Percentiles rank a stretch among this genome's conserved stretches.
Evolutionary conservation across 2,329 filamentous ascomycete genomes (phyloP).

Genomic region (Furcasterigmium sp.): DNA sequence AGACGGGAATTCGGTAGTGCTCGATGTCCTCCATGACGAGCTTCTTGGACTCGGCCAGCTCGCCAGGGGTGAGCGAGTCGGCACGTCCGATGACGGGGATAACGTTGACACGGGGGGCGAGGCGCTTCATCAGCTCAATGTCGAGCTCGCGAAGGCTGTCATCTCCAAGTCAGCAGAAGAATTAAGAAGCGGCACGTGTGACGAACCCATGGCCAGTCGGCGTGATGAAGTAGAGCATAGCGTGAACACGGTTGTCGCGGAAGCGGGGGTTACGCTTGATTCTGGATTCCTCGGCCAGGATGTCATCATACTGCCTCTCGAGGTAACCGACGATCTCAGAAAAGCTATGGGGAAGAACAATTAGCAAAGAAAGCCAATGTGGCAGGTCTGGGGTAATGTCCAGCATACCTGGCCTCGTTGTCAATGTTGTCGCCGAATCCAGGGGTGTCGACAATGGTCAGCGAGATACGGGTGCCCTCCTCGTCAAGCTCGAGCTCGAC

Average conservation of each 20-base stretch:
- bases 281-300: slow-evolving; percentile 97
- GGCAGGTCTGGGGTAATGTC: background rate
- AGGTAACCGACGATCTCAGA: slow-evolving; percentile 97
- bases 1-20: slow-evolving; percentile 98
- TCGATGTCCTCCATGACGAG: slow-evolving; percentile 99
- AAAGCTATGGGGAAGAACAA: slow-evolving; percentile 56
- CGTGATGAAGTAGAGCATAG: slow-evolving; percentile 98
- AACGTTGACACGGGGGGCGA: slow-evolving; percentile 96
- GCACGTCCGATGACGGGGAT: slow-evolving; percentile 98
- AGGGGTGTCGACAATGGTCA: slow-evolving; percentile 97
- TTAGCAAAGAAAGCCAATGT: slow-evolving; percentile 11
- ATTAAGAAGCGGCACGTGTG: no score
- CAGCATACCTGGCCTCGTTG: slow-evolving; percentile 90
- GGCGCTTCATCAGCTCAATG: slow-evolving; percentile 98
- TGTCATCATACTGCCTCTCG: slow-evolving; percentile 98
- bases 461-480: slow-evolving; percentile 94
- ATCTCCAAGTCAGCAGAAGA: slow-evolving; percentile 9
- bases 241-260: slow-evolving; percentile 97
- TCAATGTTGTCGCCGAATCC: slow-evolving; percentile 99
- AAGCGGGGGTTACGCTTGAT: slow-evolving; percentile 99
- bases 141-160: slow-evolving; percentile 94
- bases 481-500: slow-evolving; percentile 96
- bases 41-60: slow-evolving; percentile 99
- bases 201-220: slow-evolving; percentile 88
- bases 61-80: slow-evolving; percentile 91